These are phyloP conservation scores for Solanum rostratum DNA, from an alignment of 257 asterid species.

Conservation along the genomic window DNA sequence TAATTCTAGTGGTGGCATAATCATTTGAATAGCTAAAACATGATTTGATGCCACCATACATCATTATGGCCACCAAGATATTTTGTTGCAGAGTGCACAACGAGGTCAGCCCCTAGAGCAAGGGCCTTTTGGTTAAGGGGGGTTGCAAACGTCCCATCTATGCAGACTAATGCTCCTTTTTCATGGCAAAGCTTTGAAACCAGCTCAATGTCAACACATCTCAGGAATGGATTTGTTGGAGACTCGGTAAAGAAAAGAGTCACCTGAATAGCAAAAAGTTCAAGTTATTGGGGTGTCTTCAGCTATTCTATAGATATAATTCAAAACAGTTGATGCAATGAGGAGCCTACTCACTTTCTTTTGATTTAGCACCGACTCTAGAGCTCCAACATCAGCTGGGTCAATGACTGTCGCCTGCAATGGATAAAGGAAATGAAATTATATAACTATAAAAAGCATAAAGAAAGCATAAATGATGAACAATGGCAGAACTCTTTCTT, in stretches of 20 bases:
- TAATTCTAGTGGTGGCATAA: not conserved
- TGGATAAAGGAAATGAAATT: not conserved
- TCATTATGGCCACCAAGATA: slow-evolving; percentile 88
- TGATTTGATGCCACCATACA: slow-evolving; percentile 26
- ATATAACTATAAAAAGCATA: not conserved
- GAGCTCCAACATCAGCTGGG: slow-evolving; percentile 82
- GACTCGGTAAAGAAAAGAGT: slow-evolving; percentile 81
- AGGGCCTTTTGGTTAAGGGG: slow-evolving; percentile 91
- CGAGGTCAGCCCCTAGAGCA: slow-evolving; percentile 89
- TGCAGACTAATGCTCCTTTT: slow-evolving; percentile 69
- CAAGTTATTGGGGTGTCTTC: not conserved
- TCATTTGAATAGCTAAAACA: not conserved
- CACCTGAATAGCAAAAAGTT: slow-evolving; percentile 43
- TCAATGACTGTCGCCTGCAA: slow-evolving; percentile 87
- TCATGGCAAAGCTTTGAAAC: slow-evolving; percentile 84
- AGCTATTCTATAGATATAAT: not conserved
- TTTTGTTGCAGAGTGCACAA: slow-evolving; percentile 83
- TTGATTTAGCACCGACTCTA: slow-evolving; percentile 60
- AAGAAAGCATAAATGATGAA: not conserved
- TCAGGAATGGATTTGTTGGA: slow-evolving; percentile 86
- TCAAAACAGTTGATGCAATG: not conserved
- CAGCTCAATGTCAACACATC: slow-evolving; percentile 87
- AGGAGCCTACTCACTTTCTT: slow-evolving; percentile 38
- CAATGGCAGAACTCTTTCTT: not conserved
- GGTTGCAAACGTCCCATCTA: slow-evolving; percentile 92